Evolutionary conservation across 2,329 filamentous ascomycete genomes (phyloP).

Genomic region (Paecilomyces dactylethromorphus): DNA sequence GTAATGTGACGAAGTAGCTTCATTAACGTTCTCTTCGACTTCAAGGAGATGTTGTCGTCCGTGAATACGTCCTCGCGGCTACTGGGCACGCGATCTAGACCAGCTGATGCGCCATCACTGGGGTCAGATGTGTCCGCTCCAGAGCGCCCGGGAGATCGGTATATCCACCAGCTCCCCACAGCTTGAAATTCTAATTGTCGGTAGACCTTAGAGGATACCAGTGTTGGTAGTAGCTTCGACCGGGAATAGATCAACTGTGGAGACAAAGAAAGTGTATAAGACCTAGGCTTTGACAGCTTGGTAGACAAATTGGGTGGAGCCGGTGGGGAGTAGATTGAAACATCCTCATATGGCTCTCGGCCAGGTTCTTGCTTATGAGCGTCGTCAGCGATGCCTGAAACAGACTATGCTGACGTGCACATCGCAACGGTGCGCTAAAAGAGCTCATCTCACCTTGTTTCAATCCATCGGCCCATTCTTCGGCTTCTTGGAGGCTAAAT

Average conservation of each 20-base stretch:
- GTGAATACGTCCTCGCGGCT: slow-evolving; percentile 89
- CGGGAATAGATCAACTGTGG: slow-evolving; percentile 82
- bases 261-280: slow-evolving; percentile 76
- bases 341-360: slow-evolving; percentile 33
- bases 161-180: slow-evolving; percentile 87
- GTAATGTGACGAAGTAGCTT: slow-evolving; percentile 85
- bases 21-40: slow-evolving; percentile 81
- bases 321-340: slow-evolving; percentile 20
- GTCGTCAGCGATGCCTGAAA: slow-evolving; percentile 12
- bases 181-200: slow-evolving; percentile 89
- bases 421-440: not conserved
- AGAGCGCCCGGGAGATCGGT: slow-evolving; percentile 23
- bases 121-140: no score
- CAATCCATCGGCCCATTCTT: slow-evolving; percentile 60
- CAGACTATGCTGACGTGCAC: not conserved
- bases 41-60: slow-evolving; percentile 66
- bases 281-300: slow-evolving; percentile 50
- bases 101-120: slow-evolving; percentile 5
- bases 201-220: slow-evolving; percentile 86
- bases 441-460: slow-evolving; percentile 27
- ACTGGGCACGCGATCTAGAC: slow-evolving; percentile 69
- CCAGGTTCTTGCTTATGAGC: slow-evolving; percentile 24
- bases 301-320: slow-evolving; percentile 10
- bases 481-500: slow-evolving; percentile 73
- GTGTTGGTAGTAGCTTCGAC: slow-evolving; percentile 66